Evolutionary conservation across 1,284 basidiomycete genomes (phyloP), one percentile per base, ranked within the genome.

Genomic region (Cutaneotrichosporon curvatum): DNA sequence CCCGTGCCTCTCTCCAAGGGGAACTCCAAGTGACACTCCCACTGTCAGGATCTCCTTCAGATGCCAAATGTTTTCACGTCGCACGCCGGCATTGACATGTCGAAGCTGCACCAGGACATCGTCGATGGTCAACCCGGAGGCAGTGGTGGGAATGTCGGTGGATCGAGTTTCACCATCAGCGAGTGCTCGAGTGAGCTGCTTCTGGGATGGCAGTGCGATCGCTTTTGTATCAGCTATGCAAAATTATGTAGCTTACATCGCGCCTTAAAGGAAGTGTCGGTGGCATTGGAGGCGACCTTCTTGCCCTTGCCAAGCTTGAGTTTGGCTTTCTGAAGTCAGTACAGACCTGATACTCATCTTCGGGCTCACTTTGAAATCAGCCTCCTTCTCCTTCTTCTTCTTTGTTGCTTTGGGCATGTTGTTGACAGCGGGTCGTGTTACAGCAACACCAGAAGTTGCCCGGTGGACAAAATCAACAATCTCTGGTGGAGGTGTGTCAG

Each of bases 281-380:
- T 82, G 9, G 82, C 86, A 78, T 96, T 97, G 43, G 74, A 79
- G 9, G 89, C 78, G 8, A 75, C 64, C 63, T 86, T 81, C 70
- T 94, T 97, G 40, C 87, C 89, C 70, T 94, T 97, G 30, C 94
- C 94, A 41, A 98, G 84, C 72, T 95, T 97, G 38, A 94, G 78
- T 70, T 88, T 96, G 20, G 87, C 82, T 87, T 94, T 96, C 88
- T 95, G 72, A 0, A 0, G 21, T 37, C 28, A 47, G 45, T 21
- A 6, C 25, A 28, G 5, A 15, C 4, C 23, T 18, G 7, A 5
- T 1, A 14, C 12, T 15, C 3, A 3, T n/a, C 7, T 14, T 16
- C 23, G 3, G 10, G 62, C 74, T 50, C 63, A 88, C 88, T 37
- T 81, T 77, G 58, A 95, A 94, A 68, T 94, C 90, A n/a, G 85